These are phyloP conservation scores for Claviceps citrina DNA, from an alignment of 2,329 filamentous ascomycete species.

Conservation along the genomic window DNA sequence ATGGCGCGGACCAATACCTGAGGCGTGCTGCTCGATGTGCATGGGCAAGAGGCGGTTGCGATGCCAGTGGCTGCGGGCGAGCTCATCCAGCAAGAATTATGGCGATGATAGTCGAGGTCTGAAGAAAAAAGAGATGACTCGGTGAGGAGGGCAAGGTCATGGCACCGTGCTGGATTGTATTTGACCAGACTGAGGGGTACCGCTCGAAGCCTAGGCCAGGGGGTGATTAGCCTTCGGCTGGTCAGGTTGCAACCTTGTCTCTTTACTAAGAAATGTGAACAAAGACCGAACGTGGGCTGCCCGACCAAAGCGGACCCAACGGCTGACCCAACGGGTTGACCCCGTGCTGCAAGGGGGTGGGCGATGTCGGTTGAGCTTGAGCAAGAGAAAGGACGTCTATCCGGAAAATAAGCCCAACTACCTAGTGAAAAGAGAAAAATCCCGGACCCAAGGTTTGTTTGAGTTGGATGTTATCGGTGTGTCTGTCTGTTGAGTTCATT, in stretches of 20 bases:
- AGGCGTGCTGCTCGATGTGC: constrained; percentile 11
- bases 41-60: constrained; percentile 7
- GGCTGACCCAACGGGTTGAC: not conserved
- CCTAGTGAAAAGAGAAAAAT: not conserved
- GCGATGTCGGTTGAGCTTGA: not conserved
- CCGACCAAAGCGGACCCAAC: constrained; percentile 8
- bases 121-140: constrained; percentile 23
- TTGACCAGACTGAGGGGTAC: constrained; percentile 27
- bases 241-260: constrained; percentile 10
- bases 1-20: constrained; percentile 11
- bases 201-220: not conserved
- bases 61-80: constrained; percentile 8
- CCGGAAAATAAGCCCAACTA: not conserved
- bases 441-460: not conserved
- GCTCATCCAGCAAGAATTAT: constrained; percentile 2
- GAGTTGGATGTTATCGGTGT: not conserved
- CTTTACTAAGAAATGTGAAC: not conserved
- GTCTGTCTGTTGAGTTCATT: not conserved
- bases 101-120: constrained; percentile 22
- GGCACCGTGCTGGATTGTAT: constrained; percentile 26
- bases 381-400: not conserved
- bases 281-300: constrained; percentile 9
- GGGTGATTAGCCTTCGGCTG: constrained; percentile 2
- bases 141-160: constrained; percentile 23
- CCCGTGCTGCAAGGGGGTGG: constrained; percentile 4